Conservation (phyloP, 2,329 filamentous ascomycete species). For the Talaromyces pinophilus region DNA sequence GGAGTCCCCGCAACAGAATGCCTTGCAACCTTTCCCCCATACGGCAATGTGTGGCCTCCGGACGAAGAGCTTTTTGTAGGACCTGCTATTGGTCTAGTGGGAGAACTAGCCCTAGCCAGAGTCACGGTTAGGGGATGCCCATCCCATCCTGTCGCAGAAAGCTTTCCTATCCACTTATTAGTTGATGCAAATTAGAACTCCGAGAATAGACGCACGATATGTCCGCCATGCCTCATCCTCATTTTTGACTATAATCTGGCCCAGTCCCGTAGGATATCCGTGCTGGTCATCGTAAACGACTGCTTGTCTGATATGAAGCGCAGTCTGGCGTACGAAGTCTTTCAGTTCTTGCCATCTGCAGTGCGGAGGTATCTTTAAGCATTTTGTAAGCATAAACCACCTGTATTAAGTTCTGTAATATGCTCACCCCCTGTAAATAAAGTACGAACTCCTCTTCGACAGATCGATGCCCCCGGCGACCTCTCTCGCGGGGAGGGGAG, state of each 20-base stretch:
- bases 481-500: slow-evolving; percentile 35
- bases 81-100: slow-evolving; percentile 45
- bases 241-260: slow-evolving; percentile 49
- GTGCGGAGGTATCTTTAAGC: slow-evolving; percentile 42
- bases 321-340: slow-evolving; percentile 48
- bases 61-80: slow-evolving; percentile 41
- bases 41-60: background rate
- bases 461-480: slow-evolving; percentile 35
- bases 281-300: slow-evolving; percentile 48
- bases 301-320: slow-evolving; percentile 47
- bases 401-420: background rate
- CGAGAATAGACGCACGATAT: slow-evolving; percentile 36
- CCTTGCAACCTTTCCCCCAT: slow-evolving; percentile 30
- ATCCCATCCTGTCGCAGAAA: slow-evolving; percentile 47
- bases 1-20: slow-evolving; percentile 30
- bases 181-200: background rate
- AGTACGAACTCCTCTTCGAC: slow-evolving; percentile 49
- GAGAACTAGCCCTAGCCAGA: slow-evolving; percentile 42
- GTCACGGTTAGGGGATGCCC: slow-evolving; percentile 47
- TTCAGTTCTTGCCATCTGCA: slow-evolving; percentile 50
- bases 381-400: background rate
- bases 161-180: slow-evolving; percentile 34
- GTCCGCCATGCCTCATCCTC: slow-evolving; percentile 49
- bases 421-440: slow-evolving; percentile 46
- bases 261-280: slow-evolving; percentile 45